Conservation (phyloP, 257 asterid species). For the Galeopsis tetrahit region DNA sequence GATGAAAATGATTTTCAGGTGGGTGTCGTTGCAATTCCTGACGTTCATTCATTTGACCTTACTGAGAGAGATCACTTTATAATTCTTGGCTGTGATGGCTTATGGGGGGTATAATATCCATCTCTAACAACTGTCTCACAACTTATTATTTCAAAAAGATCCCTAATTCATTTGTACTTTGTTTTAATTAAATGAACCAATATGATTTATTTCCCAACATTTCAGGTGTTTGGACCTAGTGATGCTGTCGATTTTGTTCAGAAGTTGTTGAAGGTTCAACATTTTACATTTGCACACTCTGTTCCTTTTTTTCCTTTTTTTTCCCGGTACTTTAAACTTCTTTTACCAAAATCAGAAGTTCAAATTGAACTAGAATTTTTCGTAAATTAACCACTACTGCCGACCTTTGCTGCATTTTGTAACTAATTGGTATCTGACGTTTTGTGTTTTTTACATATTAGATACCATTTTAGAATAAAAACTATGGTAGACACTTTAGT, state of each 20-base stretch:
- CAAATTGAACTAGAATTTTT: neutral
- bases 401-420: neutral
- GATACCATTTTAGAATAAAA: neutral
- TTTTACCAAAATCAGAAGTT: neutral
- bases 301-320: slow-evolving; percentile 14
- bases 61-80: slow-evolving; percentile 88
- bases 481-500: neutral
- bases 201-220: slow-evolving; percentile 25
- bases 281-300: slow-evolving; percentile 20
- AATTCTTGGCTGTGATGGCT: slow-evolving; percentile 96
- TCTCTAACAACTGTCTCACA: slow-evolving; percentile 16
- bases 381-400: neutral
- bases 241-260: slow-evolving; percentile 92
- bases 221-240: slow-evolving; percentile 89
- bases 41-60: slow-evolving; percentile 88
- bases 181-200: slow-evolving; percentile 18
- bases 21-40: slow-evolving; percentile 89
- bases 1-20: slow-evolving; percentile 59
- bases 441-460: neutral
- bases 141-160: neutral
- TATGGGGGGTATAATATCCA: slow-evolving; percentile 83
- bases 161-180: neutral
- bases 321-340: slow-evolving; percentile 5
- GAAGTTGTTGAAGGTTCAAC: slow-evolving; percentile 74
- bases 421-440: neutral